Base-by-base conservation (phyloP, 2,329 filamentous ascomycete species). In the Fusarium foetens region DNA sequence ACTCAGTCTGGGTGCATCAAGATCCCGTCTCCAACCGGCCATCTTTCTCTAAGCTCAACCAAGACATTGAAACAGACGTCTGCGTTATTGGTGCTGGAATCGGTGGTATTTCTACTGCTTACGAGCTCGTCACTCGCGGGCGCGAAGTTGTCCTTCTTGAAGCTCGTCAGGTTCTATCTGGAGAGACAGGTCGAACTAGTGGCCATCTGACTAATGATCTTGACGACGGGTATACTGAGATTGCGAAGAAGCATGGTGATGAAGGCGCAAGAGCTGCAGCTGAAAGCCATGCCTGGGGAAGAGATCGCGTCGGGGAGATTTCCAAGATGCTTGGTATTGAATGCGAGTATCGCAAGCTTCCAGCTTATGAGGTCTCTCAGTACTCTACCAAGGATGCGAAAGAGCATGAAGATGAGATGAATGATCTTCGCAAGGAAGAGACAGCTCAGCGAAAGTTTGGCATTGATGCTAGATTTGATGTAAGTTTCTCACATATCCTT, bases 131-230 rank as follows among this genome's bases (percentile, higher is more conserved):
- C 29, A 82, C 69, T 10, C 83, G 86, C 21, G 87, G 87, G 1
- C 75, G 83, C 39, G 79, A 84, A 5, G 86, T 89, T 1, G 81
- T 85, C 5, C 79, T 90, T 71, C 79, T 89, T 16, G 87, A 90
- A 69, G 86, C 86, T 12, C 84, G 87, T 9, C 83, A 88, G n/a
- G 81, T 86, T 5, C 77, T 89, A 0, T 84, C 86, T 5, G 87
- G 87, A 5, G 88, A 89, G 75, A 85, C 83, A 0, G 86, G 86
- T 2, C 80, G 87, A 8, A 90, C 87, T 0, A 86, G 82, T 45
- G 87, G 87, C 0, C 87, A 89, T 72, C 76, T 89, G 35, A 83
- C 86, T 6, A 89, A 83, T 63, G 85, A 85, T 7, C 78, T 90
- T 6, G 88, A 89, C 35, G 87, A 88, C 57, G 83, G 84, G 5